Percentiles rank a stretch among this genome's conserved stretches.
phyloP scores from a whole-genome alignment of 441 rosid species.

The Bruguiera hainesii region DNA sequence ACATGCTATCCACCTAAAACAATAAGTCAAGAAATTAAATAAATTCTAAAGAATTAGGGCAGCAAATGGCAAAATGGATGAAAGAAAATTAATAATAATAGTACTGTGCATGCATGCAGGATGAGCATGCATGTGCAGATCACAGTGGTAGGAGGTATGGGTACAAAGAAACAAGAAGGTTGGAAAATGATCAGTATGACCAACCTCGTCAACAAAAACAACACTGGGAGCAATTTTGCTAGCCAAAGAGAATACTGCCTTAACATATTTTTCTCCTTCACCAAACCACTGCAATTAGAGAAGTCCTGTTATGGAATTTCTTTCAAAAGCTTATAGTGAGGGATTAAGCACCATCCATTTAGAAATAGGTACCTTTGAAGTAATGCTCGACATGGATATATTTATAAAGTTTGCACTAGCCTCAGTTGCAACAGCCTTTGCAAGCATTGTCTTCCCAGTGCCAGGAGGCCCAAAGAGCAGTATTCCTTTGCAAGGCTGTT shows the following conservation, averaged over 20 bases:
- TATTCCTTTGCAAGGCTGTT: conserved; percentile 96
- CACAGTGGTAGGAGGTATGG: conserved; percentile 4
- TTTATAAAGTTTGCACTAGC: conserved; percentile 99
- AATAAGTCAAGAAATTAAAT: conserved; percentile 8
- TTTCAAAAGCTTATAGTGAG: neutral
- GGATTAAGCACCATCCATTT: neutral
- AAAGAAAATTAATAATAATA: neutral
- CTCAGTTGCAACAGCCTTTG: conserved; percentile 99
- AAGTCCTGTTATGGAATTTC: conserved; percentile 17
- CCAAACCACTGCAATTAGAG: conserved; percentile 94
- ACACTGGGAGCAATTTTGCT: conserved; percentile 99
- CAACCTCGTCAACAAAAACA: conserved; percentile 96
- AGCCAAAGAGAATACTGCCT: conserved; percentile 96
- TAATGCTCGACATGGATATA: conserved; percentile 99
- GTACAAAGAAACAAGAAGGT: neutral
- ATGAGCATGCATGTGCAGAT: neutral
- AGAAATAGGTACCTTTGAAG: conserved; percentile 78
- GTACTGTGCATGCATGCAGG: neutral
- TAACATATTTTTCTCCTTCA: conserved; percentile 99
- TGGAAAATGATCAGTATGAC: conserved; percentile 15
- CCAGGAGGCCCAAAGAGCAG: conserved; percentile 99
- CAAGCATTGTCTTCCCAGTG: conserved; percentile 99
- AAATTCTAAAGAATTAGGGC: neutral
- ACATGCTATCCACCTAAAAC: conserved; percentile 96
- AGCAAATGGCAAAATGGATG: neutral